Conservation (phyloP, 106 monocot genomes). For the Allium sativum region DNA sequence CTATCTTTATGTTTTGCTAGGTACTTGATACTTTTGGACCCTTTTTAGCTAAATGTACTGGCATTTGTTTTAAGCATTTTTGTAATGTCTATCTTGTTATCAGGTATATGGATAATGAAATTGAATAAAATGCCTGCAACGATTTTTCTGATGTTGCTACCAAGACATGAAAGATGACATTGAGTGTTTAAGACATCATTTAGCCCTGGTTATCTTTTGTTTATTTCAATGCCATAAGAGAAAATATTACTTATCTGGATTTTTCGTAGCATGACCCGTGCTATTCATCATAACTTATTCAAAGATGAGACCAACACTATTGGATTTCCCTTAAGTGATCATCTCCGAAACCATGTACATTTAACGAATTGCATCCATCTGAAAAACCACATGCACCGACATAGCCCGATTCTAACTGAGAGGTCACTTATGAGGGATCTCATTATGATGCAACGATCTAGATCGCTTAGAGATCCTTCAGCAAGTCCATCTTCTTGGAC, state of each 20-base stretch:
- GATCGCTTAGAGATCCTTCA: constrained; percentile 81
- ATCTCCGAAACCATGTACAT: constrained; percentile 67
- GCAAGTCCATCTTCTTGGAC: constrained; percentile 66
- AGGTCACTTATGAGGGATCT: constrained; percentile 72
- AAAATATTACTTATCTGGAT: neutral
- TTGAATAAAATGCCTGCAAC: neutral
- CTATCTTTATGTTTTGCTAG: neutral
- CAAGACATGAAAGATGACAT: neutral
- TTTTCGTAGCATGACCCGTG: constrained; percentile 5
- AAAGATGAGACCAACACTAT: constrained; percentile 12
- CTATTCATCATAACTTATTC: neutral
- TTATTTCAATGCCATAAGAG: neutral
- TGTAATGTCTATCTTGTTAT: neutral
- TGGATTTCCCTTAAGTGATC: constrained; percentile 24
- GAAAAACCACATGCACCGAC: constrained; percentile 65
- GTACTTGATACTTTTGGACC: neutral
- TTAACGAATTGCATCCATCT: constrained; percentile 92
- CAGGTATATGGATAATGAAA: neutral
- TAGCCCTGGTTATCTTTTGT: neutral
- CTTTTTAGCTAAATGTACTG: neutral
- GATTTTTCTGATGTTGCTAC: neutral
- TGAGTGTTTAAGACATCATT: neutral
- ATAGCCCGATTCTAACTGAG: constrained; percentile 43
- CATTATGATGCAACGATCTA: constrained; percentile 62
- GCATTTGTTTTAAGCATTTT: neutral